Evolutionary conservation across 148 eudicot species (phyloP).

Genomic region (Tetragonia tetragonoides): DNA sequence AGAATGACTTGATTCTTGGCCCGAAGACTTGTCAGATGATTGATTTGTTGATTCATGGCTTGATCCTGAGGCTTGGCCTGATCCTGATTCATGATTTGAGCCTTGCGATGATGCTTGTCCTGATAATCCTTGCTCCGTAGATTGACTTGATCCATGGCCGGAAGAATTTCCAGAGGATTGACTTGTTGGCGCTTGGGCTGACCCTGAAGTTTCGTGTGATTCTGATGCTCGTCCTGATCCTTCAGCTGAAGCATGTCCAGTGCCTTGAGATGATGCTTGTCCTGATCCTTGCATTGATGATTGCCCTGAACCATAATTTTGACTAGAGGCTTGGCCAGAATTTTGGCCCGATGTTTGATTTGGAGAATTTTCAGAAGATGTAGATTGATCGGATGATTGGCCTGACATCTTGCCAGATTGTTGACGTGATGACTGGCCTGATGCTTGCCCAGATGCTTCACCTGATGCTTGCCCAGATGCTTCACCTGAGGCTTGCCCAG

Average conservation of each 20-base stretch:
- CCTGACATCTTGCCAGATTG: not conserved
- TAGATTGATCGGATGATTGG: not conserved
- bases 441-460: too few species aligned
- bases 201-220: too few species aligned
- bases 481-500: not conserved
- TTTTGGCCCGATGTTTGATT: not conserved
- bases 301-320: not conserved
- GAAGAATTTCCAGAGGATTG: too few species aligned
- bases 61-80: not conserved
- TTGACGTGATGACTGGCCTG: not conserved
- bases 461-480: not conserved
- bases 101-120: too few species aligned
- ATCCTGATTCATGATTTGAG: constrained; percentile 1
- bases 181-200: too few species aligned
- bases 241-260: too few species aligned
- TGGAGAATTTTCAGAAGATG: not conserved
- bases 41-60: too few species aligned
- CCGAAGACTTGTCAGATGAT: not conserved
- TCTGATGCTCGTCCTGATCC: too few species aligned
- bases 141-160: too few species aligned
- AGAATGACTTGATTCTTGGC: not conserved
- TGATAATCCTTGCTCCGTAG: too few species aligned
- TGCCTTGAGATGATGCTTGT: too few species aligned
- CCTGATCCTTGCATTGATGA: not conserved
- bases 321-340: not conserved